These are phyloP conservation scores for Juncus inflexus DNA, from an alignment of 176 grass and related monocot genomes.

Conservation along the genomic window DNA sequence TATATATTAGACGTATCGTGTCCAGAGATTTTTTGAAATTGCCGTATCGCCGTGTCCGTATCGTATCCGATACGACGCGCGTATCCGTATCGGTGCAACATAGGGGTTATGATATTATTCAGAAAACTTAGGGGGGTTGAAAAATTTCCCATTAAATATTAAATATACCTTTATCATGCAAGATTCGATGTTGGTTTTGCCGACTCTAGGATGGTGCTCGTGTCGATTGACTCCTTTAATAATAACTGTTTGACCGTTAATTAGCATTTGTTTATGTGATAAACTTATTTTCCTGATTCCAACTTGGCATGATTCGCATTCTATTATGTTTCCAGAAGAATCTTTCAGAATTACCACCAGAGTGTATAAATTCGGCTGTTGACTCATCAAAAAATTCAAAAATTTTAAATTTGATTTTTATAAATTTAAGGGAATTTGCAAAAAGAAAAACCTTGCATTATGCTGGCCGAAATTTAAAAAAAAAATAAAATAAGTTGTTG, in stretches of 20 bases:
- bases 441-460: not conserved
- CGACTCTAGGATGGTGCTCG: conserved; percentile 85
- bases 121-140: too few species aligned
- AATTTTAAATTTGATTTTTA: conserved; percentile 5
- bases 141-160: not conserved
- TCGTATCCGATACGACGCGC: too few species aligned
- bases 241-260: conserved; percentile 84
- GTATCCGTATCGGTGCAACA: too few species aligned
- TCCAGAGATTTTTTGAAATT: too few species aligned
- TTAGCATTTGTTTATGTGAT: conserved; percentile 82
- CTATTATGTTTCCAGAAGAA: conserved; percentile 73
- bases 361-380: conserved; percentile 97
- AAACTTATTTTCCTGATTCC: conserved; percentile 75
- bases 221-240: conserved; percentile 94
- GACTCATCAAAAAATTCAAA: conserved; percentile 11
- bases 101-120: too few species aligned
- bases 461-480: not conserved
- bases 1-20: too few species aligned
- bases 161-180: conserved; percentile 91
- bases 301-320: conserved; percentile 94
- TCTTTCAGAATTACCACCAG: conserved; percentile 94
- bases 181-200: conserved; percentile 92
- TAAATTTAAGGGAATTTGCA: not conserved
- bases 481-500: too few species aligned
- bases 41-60: too few species aligned